phyloP scores from a whole-genome alignment of 2,329 filamentous ascomycete species.

The Aspergillus hortae region DNA sequence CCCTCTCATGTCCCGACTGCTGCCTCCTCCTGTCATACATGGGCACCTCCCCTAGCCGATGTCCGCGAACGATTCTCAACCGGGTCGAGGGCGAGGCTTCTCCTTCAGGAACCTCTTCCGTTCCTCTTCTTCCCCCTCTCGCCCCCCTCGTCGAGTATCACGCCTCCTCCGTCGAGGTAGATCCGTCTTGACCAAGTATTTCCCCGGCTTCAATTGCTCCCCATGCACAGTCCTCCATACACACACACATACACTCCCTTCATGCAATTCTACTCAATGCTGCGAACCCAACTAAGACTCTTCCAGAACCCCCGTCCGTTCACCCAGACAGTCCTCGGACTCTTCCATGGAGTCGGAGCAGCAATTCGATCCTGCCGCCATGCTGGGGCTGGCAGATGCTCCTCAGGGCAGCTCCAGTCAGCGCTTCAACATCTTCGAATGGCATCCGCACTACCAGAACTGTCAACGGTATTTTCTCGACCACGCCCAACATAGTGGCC shows the following conservation, averaged over 20 bases:
- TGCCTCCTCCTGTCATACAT: conserved; percentile 21
- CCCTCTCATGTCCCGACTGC: conserved; percentile 20
- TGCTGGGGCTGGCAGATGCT: conserved; percentile 35
- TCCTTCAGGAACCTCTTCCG: conserved; percentile 32
- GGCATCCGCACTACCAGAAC: conserved; percentile 86
- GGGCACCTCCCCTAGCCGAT: conserved; percentile 29
- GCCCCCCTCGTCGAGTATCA: conserved; percentile 28
- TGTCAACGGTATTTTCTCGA: conserved; percentile 91
- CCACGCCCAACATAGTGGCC: conserved; percentile 76
- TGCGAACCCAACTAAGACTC: conserved; percentile 7
- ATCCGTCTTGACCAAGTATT: conserved; percentile 33
- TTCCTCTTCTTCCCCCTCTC: conserved; percentile 24
- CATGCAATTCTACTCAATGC: not conserved
- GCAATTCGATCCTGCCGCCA: conserved; percentile 36
- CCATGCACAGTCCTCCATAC: not conserved
- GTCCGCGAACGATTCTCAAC: conserved; percentile 32
- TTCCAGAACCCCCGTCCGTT: conserved; percentile 18
- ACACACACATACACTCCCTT: not conserved
- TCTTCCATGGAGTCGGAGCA: conserved; percentile 28
- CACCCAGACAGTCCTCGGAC: conserved; percentile 12
- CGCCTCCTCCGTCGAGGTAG: conserved; percentile 34
- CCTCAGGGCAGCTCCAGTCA: conserved; percentile 39
- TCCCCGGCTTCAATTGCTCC: not conserved
- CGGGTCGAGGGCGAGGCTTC: conserved; percentile 28
- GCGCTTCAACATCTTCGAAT: conserved; percentile 70